Base-by-base conservation (phyloP, 1,139 yeast genomes). In the Williopsis jadinii region DNA sequence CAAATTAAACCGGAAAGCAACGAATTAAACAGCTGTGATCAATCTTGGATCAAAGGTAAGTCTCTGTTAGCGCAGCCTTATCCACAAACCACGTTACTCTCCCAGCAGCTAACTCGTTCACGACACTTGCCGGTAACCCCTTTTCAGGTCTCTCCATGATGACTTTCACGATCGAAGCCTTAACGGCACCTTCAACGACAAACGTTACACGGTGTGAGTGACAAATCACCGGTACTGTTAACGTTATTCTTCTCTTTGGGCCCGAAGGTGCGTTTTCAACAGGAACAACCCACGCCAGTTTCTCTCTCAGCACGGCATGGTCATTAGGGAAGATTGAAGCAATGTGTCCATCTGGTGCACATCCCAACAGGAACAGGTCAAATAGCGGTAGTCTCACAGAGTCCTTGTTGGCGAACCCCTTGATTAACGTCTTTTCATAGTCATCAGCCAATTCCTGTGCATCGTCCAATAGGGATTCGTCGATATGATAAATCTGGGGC, bases 291-390 rank as follows among this genome's bases (percentile, higher is more conserved):
- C 98, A 92, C 3, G 97, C 97, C 55, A 85, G 74, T 53, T 84
- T 78, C 60, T 92, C 98, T 56, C 97, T 75, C 51, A 92, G 70
- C 43, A 84, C 81, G 51, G 86, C 94, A 59, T 86, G 94, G 48
- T 64, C 66, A 58, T 84, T 84, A 13, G 98, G 98, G 70, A 92
- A 92, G 46, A 92, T 73, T 26, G 96, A 87, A 41, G 97, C 96
- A 55, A 90, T 86, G 61, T 92, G 98, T 27, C 98, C 98, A 62
- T 92, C 98, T 3, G 98, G 98, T 0, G 98, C 98, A 70, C 97
- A 90, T 15, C 98, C 98, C 48, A 92, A 71, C 50, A 92, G 68
- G 49, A 92, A 74, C 46, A 92, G 67, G 63, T 92, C 98, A 67
- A 92, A 92, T 78, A 86, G 80, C 44, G 98, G 98, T 49, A 90